Percentiles rank a stretch among this genome's conserved stretches.
Conservation (phyloP, 176 grass and related monocot species). For the Rhipidocladum racemiflorum region DNA sequence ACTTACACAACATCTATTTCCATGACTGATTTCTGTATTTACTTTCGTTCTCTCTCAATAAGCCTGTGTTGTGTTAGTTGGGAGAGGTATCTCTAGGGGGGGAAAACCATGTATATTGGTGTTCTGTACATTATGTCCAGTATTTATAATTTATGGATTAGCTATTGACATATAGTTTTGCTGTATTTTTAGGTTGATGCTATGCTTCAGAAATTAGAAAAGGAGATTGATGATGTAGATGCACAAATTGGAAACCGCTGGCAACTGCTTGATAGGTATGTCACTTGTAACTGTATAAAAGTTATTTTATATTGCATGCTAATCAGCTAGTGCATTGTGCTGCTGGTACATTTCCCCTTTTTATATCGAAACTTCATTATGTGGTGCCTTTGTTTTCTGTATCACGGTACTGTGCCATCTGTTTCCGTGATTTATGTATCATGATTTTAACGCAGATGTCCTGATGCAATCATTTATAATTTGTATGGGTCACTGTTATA, state of each 20-base stretch:
- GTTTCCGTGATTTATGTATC: constrained; percentile 21
- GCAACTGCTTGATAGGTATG: constrained; percentile 95
- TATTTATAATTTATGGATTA: constrained; percentile 3
- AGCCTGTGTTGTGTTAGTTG: neutral
- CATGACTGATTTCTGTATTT: constrained; percentile 4
- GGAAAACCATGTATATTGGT: neutral
- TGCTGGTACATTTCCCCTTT: neutral
- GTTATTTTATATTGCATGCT: constrained; percentile 21
- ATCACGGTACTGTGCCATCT: neutral
- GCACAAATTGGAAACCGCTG: constrained; percentile 92
- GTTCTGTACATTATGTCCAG: neutral
- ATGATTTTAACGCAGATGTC: constrained; percentile 2
- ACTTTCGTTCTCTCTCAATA: neutral
- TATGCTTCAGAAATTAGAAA: constrained; percentile 90
- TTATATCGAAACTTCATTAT: neutral
- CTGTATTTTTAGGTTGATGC: constrained; percentile 79
- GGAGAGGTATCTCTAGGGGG: constrained; percentile 3
- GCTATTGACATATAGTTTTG: constrained; percentile 11
- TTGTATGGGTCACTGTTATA: neutral
- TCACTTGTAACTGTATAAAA: neutral
- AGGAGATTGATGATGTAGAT: constrained; percentile 97
- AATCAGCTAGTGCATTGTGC: neutral
- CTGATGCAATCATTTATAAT: neutral
- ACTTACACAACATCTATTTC: neutral
- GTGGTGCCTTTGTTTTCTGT: neutral